A percentile compares a stretch with the other conserved stretches of the same genome.
Conservation (phyloP, 164 flowering plant genomes). For the Magnolia kwangsiensis region DNA sequence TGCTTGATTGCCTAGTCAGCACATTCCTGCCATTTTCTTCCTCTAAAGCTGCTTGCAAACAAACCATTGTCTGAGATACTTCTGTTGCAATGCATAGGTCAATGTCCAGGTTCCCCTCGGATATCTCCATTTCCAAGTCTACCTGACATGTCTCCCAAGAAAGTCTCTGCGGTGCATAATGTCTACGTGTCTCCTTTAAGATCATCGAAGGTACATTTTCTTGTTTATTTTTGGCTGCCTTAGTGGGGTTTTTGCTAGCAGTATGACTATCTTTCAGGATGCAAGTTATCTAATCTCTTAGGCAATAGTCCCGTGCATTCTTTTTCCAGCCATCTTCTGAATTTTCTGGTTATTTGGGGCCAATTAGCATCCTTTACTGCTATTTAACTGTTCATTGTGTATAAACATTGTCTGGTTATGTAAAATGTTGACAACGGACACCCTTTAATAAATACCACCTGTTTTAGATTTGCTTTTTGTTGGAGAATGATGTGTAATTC, state of each 20-base stretch:
- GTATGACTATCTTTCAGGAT: background rate
- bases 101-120: conserved; percentile 76
- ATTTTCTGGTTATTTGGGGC: no score
- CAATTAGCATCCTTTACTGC: no score
- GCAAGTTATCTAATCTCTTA: no score
- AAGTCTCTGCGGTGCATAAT: conserved; percentile 87
- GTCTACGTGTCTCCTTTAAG: conserved; percentile 97
- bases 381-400: no score
- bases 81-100: conserved; percentile 40
- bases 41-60: background rate
- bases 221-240: background rate
- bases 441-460: no score
- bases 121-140: conserved; percentile 75
- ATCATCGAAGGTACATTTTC: conserved; percentile 67
- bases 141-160: conserved; percentile 99
- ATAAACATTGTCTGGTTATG: no score
- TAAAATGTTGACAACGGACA: no score
- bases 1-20: background rate
- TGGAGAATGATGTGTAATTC: no score
- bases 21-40: background rate
- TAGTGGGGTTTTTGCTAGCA: background rate
- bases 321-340: no score
- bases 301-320: no score
- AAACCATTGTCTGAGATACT: conserved; percentile 1
- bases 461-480: no score